These are phyloP conservation scores for Toxicodendron radicans DNA, from an alignment of 345 rosid species.

Conservation along the genomic window DNA sequence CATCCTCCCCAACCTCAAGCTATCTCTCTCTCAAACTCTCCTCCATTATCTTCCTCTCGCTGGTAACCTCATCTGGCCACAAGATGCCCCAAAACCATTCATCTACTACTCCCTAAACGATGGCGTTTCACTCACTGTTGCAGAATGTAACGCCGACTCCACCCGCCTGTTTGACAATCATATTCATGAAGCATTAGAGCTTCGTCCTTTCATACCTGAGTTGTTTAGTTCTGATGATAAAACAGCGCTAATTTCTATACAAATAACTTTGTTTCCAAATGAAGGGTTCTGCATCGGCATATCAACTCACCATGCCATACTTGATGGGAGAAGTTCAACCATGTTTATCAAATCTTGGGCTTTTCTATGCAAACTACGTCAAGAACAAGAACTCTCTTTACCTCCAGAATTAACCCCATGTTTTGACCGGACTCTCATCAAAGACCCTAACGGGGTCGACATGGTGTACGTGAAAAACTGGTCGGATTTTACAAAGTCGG, in stretches of 20 bases:
- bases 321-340: conserved; percentile 6
- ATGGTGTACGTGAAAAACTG: conserved; percentile 1
- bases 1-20: conserved; percentile 38
- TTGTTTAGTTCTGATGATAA: conserved; percentile 24
- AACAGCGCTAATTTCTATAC: background rate
- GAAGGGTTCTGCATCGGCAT: conserved; percentile 18
- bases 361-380: background rate
- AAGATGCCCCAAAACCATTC: conserved; percentile 21
- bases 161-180: conserved; percentile 1
- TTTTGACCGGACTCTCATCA: conserved; percentile 25
- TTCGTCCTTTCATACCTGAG: conserved; percentile 35
- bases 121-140: conserved; percentile 14
- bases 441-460: conserved; percentile 24
- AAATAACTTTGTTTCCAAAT: conserved; percentile 23
- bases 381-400: background rate
- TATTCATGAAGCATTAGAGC: conserved; percentile 16
- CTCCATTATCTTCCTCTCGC: conserved; percentile 32
- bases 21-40: conserved; percentile 37
- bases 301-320: conserved; percentile 10
- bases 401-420: conserved; percentile 18
- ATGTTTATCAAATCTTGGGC: conserved; percentile 25
- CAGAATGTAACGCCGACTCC: conserved; percentile 31
- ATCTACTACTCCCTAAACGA: background rate
- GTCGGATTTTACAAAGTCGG: background rate
- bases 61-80: conserved; percentile 29